Conservation (phyloP, 75 land plant species). For the Pseudotsuga menziesii region DNA sequence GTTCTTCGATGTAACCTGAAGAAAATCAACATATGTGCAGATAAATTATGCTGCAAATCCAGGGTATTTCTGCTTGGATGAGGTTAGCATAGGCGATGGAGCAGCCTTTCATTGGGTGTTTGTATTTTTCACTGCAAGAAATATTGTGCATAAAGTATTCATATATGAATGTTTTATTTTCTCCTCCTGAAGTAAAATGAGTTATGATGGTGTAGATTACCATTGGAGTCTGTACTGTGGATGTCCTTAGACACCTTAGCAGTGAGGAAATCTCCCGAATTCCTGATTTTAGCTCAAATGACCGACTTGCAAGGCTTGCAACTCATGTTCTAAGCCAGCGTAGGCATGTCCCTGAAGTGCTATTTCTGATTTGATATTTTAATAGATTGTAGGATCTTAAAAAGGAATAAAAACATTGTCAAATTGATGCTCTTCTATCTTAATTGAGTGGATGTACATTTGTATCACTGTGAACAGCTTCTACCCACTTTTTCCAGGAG, state of each 20-base stretch:
- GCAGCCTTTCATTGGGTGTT: not conserved
- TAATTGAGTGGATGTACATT: not conserved
- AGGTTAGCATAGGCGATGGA: slow-evolving; percentile 50
- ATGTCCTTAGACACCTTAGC: slow-evolving; percentile 83
- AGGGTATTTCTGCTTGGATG: slow-evolving; percentile 47
- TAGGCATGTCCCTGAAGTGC: slow-evolving; percentile 30
- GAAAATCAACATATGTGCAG: slow-evolving; percentile 28
- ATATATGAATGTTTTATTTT: not conserved
- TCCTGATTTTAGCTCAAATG: slow-evolving; percentile 47
- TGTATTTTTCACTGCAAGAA: not conserved
- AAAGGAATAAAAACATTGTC: not conserved
- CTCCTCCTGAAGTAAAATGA: not conserved
- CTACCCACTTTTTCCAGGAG: slow-evolving; percentile 88
- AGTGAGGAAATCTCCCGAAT: slow-evolving; percentile 71
- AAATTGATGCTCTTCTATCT: not conserved
- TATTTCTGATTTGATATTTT: slow-evolving; percentile 5
- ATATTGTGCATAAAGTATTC: not conserved
- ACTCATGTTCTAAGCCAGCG: slow-evolving; percentile 71
- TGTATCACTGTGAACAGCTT: slow-evolving; percentile 48
- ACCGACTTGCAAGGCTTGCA: slow-evolving; percentile 72
- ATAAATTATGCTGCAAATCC: slow-evolving; percentile 68
- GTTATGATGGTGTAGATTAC: slow-evolving; percentile 41
- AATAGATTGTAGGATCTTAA: not conserved
- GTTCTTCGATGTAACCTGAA: not conserved
- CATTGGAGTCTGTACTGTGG: slow-evolving; percentile 70